Base-by-base conservation (phyloP, 148 eudicot species). In the Simmondsia chinensis region DNA sequence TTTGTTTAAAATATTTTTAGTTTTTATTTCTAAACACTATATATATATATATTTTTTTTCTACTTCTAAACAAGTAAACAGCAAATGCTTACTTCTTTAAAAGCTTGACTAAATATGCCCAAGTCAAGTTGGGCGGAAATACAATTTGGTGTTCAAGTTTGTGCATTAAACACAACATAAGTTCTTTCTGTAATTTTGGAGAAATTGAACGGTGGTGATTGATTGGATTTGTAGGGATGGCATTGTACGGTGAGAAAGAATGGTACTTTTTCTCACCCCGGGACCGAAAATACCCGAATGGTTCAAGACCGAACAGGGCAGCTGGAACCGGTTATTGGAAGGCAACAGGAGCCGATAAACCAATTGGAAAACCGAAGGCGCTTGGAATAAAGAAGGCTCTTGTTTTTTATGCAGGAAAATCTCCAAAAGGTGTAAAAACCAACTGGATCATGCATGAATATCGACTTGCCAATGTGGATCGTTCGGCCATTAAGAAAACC, bases 381-480 rank as follows among this genome's bases (percentile, higher is more conserved):
- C 61, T 71, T 1, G 86, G 75, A 1, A 79, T 79, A 1, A 79
- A 79, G 43, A 79, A 79, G 50, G 86, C 86, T 2, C 47, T 79
- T 47, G 86, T 79, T 14, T 79, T 79, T 36, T 79, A 79, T 43
- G 72, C 77, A 47, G 86, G 86, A 22, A 79, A 71, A 62, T 72
- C 86, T 1, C 77, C 86, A 2, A 64, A 28, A 35, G 86, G 86
- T 1, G 36, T 71, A 2, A 79, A 79, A 48, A 79, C 86, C 21
- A 74, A 79, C 31, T 79, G 86, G 86, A 79, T 79, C 1, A 79
- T 79, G 86, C 86, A 79, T 46, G 86, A 79, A 51, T 79, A 79
- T 30, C 77, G 86, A 30, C 70, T 79, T 8, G 81, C 80, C 24
- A 71, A 74, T 54, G 86, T 74, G 16, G 77, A 74, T 39, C 41